A percentile compares a stretch with the other conserved stretches of the same genome.
phyloP scores from a whole-genome alignment of 345 rosid genomes.

The Populus tremula region DNA sequence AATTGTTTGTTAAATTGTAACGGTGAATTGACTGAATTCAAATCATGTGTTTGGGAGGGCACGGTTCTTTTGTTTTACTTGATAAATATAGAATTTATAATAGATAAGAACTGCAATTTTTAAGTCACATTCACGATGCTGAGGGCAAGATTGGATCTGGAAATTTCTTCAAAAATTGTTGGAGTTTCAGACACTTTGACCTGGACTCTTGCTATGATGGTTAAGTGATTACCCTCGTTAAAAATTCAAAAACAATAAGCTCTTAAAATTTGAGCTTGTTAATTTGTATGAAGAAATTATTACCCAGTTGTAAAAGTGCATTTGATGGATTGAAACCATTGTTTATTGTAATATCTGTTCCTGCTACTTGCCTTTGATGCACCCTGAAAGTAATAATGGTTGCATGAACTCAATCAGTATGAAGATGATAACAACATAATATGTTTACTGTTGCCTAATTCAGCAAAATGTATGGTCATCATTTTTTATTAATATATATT shows the following conservation, averaged over 20 bases:
- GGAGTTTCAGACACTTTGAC: not conserved
- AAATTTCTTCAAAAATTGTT: not conserved
- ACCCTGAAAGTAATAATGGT: not conserved
- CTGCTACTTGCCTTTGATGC: not conserved
- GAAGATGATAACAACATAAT: not conserved
- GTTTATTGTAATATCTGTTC: not conserved
- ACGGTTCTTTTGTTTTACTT: not conserved
- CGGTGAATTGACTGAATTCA: not conserved
- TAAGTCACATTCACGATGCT: not conserved
- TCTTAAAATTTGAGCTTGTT: not conserved
- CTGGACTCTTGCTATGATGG: not conserved
- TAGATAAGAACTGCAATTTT: not conserved
- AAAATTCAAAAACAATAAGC: too few species aligned
- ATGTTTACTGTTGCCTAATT: not conserved
- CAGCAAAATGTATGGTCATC: not conserved
- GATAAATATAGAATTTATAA: not conserved
- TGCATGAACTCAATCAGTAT: not conserved
- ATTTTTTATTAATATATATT: too few species aligned
- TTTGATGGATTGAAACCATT: not conserved
- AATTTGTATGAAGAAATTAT: too few species aligned
- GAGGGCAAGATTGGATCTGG: not conserved
- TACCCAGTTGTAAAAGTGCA: not conserved
- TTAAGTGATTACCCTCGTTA: not conserved
- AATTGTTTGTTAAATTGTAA: not conserved
- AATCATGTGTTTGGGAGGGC: not conserved